Conservation (phyloP, 306 rosid genomes). For the Carpinus viminea region DNA sequence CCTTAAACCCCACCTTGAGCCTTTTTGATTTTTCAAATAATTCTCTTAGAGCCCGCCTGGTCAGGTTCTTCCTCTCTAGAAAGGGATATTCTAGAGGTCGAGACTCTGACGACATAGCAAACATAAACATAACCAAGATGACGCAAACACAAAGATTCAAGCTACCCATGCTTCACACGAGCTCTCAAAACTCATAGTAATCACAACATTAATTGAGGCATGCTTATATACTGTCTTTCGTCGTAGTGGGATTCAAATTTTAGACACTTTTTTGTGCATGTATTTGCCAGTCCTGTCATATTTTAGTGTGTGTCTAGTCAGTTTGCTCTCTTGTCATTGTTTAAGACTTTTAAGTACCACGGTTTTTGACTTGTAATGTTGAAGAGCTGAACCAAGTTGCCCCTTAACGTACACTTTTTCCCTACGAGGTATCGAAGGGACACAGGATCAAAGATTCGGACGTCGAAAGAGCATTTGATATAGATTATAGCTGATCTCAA, state of each 20-base stretch:
- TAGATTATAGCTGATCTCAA: too few species aligned
- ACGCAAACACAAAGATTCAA: conserved; percentile 17
- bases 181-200: neutral
- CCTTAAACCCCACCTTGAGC: conserved; percentile 23
- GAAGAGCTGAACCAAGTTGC: neutral
- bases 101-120: conserved; percentile 24
- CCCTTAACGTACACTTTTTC: conserved; percentile 18
- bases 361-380: neutral
- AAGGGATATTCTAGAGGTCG: conserved; percentile 24
- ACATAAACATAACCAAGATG: conserved; percentile 8
- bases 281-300: too few species aligned
- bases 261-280: neutral
- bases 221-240: conserved; percentile 25
- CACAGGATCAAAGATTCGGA: conserved; percentile 1
- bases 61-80: conserved; percentile 19
- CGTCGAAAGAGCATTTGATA: too few species aligned
- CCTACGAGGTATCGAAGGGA: conserved; percentile 30
- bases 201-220: neutral
- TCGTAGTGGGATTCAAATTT: neutral
- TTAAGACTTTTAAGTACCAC: too few species aligned
- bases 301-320: neutral
- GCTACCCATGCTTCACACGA: conserved; percentile 27
- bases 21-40: conserved; percentile 25
- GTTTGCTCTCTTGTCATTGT: neutral
- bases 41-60: conserved; percentile 4